Percentiles rank a stretch among this genome's conserved stretches.
These are phyloP conservation scores for Aegilops speltoides DNA, from an alignment of 176 grass and related monocot genomes.

Conservation along the genomic window DNA sequence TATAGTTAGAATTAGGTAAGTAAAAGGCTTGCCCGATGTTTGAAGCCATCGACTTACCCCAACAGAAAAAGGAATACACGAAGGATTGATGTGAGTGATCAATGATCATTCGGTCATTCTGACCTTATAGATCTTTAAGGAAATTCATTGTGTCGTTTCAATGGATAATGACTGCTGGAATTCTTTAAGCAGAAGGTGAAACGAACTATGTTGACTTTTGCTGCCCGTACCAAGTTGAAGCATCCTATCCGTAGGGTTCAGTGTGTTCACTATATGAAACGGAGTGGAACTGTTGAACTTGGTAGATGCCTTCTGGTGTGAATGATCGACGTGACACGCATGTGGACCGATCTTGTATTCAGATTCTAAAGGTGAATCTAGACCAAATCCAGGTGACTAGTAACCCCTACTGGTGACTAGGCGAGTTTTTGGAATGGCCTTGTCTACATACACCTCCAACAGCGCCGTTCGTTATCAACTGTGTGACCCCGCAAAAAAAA, in stretches of 20 bases:
- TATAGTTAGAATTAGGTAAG: slow-evolving; percentile 34
- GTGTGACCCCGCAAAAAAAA: too few species aligned
- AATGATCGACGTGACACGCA: neutral
- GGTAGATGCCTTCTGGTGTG: neutral
- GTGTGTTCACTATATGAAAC: neutral
- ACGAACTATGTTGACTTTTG: slow-evolving; percentile 43
- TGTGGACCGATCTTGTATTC: neutral
- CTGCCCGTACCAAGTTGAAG: neutral
- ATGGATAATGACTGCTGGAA: neutral
- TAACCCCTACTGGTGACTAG: too few species aligned
- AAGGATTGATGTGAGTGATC: neutral
- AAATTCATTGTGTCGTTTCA: slow-evolving; percentile 12
- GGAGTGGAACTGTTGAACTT: neutral
- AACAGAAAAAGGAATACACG: neutral
- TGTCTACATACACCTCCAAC: neutral
- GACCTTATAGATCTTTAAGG: neutral
- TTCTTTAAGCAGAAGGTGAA: slow-evolving; percentile 34
- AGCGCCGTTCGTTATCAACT: too few species aligned
- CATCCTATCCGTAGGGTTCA: neutral
- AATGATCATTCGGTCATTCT: slow-evolving; percentile 36
- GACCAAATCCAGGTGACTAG: neutral
- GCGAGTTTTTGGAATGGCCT: neutral
- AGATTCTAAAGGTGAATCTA: neutral
- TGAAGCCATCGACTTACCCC: slow-evolving; percentile 43
- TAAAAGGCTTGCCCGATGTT: slow-evolving; percentile 38